Percentiles rank a stretch among this genome's conserved stretches.
Conservation (phyloP, 2,329 filamentous ascomycete species). For the Plenodomus biglobosus region DNA sequence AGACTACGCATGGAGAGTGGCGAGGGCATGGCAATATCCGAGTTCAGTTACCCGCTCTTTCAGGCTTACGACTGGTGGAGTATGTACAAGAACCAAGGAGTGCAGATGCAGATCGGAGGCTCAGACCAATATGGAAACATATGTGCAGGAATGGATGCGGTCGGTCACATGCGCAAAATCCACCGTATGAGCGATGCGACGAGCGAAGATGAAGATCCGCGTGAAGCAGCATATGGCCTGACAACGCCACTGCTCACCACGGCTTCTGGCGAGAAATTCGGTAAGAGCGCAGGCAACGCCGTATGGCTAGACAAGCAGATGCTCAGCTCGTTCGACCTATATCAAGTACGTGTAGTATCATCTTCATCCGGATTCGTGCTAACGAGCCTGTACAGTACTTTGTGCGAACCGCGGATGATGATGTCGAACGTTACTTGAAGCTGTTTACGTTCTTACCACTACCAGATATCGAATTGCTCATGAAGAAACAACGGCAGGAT, state of each 20-base stretch:
- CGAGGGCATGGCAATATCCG: slow-evolving; percentile 90
- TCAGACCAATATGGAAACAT: slow-evolving; percentile 98
- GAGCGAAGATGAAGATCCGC: slow-evolving; percentile 37
- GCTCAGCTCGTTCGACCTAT: slow-evolving; percentile 83
- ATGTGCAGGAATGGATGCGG: slow-evolving; percentile 79
- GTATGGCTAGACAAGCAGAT: slow-evolving; percentile 85
- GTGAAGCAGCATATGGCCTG: slow-evolving; percentile 70
- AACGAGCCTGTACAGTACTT: slow-evolving; percentile 65
- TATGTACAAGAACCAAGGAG: slow-evolving; percentile 67
- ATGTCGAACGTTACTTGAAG: slow-evolving; percentile 79
- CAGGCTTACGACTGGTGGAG: slow-evolving; percentile 98
- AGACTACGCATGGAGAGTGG: slow-evolving; percentile 81
- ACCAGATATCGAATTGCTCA: slow-evolving; percentile 64
- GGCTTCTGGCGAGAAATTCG: slow-evolving; percentile 83
- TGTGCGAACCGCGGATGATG: slow-evolving; percentile 75
- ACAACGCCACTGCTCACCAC: slow-evolving; percentile 90
- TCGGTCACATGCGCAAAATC: slow-evolving; percentile 69
- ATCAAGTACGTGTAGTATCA: slow-evolving; percentile 57
- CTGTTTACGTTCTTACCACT: slow-evolving; percentile 87
- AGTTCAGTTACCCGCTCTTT: slow-evolving; percentile 90
- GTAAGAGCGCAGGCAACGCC: slow-evolving; percentile 91
- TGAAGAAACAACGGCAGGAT: slow-evolving; percentile 67
- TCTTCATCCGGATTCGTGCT: background rate
- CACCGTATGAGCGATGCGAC: slow-evolving; percentile 12
- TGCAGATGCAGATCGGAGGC: slow-evolving; percentile 89